Conservation (phyloP, 2,329 filamentous ascomycete genomes). For the Alternaria consortialis region DNA sequence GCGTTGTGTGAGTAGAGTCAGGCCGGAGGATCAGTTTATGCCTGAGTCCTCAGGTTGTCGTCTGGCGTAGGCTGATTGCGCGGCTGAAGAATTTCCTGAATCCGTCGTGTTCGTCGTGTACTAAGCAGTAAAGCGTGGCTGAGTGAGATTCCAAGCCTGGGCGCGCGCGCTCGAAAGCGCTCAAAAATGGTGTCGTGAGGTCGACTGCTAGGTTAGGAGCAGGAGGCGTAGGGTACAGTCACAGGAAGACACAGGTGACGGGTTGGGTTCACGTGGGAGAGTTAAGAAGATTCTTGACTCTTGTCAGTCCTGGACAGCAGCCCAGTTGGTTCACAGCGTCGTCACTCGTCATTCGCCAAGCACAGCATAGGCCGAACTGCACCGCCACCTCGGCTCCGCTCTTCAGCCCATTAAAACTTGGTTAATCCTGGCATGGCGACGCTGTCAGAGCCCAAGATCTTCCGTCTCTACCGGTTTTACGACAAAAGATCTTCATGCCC, state of each 20-base stretch:
- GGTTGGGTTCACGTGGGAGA: conserved; percentile 14
- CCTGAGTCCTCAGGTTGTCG: neutral
- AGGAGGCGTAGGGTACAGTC: conserved; percentile 15
- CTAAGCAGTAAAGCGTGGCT: conserved; percentile 26
- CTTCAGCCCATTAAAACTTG: conserved; percentile 13
- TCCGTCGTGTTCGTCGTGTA: conserved; percentile 7
- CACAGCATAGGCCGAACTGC: conserved; percentile 13
- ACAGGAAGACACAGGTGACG: conserved; percentile 13
- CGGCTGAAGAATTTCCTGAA: conserved; percentile 17
- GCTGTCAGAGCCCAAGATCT: conserved; percentile 20
- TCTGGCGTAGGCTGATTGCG: conserved; percentile 20
- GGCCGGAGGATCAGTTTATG: conserved; percentile 5
- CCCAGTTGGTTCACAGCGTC: conserved; percentile 14
- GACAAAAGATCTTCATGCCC: conserved; percentile 33
- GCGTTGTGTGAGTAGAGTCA: conserved; percentile 7
- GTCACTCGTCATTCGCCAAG: conserved; percentile 21
- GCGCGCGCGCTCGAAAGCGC: conserved; percentile 38
- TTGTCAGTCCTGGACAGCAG: conserved; percentile 12
- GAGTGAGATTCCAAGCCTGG: conserved; percentile 31
- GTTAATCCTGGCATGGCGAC: conserved; percentile 10
- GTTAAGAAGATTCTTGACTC: conserved; percentile 18
- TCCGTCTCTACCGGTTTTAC: conserved; percentile 23
- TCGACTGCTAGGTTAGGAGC: neutral
- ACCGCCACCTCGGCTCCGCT: conserved; percentile 19
- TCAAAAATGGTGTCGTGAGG: conserved; percentile 22